Evolutionary conservation across 1,284 basidiomycete species (phyloP).

Genomic region (Austropuccinia psidii): DNA sequence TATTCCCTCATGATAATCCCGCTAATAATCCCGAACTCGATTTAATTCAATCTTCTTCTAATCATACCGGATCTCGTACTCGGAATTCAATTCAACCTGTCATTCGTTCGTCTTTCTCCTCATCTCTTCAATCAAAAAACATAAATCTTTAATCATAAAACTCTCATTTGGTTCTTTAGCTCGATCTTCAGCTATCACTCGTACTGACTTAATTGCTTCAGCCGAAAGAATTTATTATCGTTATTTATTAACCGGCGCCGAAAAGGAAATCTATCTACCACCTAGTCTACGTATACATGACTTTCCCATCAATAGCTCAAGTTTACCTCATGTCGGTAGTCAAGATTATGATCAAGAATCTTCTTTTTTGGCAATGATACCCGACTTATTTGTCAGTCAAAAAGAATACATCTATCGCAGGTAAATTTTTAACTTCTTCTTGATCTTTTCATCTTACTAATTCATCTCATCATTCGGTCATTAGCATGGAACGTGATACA

Average conservation of each 20-base stretch:
- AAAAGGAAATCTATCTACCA: constrained; percentile 87
- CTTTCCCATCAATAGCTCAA: constrained; percentile 52
- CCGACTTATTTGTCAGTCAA: constrained; percentile 93
- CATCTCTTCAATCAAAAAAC: neutral
- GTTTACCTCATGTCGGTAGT: constrained; percentile 59
- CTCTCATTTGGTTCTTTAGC: constrained; percentile 54
- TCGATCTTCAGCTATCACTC: constrained; percentile 79
- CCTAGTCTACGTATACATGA: constrained; percentile 47
- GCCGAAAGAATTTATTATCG: constrained; percentile 92
- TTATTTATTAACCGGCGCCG: constrained; percentile 63
- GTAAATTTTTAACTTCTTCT: constrained; percentile 59
- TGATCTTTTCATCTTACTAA: neutral
- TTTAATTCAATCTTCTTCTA: too few species aligned
- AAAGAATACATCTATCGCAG: constrained; percentile 96
- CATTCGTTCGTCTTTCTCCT: constrained; percentile 17
- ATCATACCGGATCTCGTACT: neutral
- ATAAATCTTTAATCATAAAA: neutral
- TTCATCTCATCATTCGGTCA: neutral
- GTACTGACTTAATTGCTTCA: constrained; percentile 77
- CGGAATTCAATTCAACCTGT: constrained; percentile 21
- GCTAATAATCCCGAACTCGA: too few species aligned
- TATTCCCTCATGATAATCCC: constrained; percentile 23
- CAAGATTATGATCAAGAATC: constrained; percentile 57
- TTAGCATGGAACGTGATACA: constrained; percentile 34
- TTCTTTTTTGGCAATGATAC: constrained; percentile 74